A percentile compares a stretch with the other conserved stretches of the same genome.
phyloP scores from a whole-genome alignment of 2,329 filamentous ascomycete species.

The Apiospora malaysiana region DNA sequence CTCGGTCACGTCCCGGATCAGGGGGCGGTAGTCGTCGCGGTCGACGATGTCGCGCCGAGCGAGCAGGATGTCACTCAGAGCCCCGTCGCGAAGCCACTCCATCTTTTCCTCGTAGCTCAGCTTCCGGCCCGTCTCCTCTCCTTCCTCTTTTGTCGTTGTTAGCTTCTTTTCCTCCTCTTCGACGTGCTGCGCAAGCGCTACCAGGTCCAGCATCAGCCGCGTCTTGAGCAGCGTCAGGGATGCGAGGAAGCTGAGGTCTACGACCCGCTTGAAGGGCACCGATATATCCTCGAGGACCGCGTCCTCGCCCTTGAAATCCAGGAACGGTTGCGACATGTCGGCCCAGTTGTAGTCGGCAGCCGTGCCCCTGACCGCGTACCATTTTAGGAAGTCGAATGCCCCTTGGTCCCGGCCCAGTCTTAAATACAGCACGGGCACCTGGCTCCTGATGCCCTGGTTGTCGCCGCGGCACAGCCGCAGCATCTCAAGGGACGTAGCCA shows the following conservation, averaged over 20 bases:
- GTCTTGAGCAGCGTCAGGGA: constrained; percentile 30
- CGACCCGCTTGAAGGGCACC: neutral
- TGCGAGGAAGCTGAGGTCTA: constrained; percentile 23
- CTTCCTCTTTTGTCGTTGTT: neutral
- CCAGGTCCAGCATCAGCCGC: constrained; percentile 29
- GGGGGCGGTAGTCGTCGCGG: constrained; percentile 23
- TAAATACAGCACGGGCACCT: constrained; percentile 30
- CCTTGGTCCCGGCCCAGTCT: constrained; percentile 34
- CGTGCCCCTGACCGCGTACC: constrained; percentile 23
- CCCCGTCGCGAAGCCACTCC: constrained; percentile 30
- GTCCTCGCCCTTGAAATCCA: constrained; percentile 68
- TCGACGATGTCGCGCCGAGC: constrained; percentile 31
- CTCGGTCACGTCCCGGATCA: constrained; percentile 18
- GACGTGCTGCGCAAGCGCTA: constrained; percentile 24
- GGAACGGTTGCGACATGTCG: constrained; percentile 51
- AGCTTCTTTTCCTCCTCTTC: constrained; percentile 16
- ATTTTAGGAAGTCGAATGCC: constrained; percentile 35
- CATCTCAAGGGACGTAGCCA: constrained; percentile 27
- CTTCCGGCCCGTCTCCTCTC: neutral
- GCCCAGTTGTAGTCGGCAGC: constrained; percentile 45
- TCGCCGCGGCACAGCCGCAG: constrained; percentile 30
- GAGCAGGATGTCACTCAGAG: constrained; percentile 28
- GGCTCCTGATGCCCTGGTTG: constrained; percentile 27
- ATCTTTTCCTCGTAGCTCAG: constrained; percentile 30
- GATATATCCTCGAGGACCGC: constrained; percentile 57